phyloP scores from a whole-genome alignment of 1,284 basidiomycete genomes.

The Melampsora abietis-canadensis region DNA sequence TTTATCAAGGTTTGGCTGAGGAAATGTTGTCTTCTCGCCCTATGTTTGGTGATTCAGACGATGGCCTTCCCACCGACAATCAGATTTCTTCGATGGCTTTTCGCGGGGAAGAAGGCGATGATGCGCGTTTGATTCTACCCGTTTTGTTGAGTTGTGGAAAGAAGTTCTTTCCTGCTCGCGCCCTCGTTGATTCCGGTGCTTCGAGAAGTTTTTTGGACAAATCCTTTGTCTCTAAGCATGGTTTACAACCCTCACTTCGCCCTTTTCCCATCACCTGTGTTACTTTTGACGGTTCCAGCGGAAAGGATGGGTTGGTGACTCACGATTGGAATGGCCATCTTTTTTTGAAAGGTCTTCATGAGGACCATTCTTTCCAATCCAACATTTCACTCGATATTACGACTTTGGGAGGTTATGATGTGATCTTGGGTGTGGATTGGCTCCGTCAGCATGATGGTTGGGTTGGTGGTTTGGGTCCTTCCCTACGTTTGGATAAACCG shows the following conservation, averaged over 20 bases:
- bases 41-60: too few relatives aligned
- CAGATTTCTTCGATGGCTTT: too few relatives aligned
- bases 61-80: too few relatives aligned
- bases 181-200: not conserved
- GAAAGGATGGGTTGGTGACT: not conserved
- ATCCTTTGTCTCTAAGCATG: not conserved
- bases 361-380: not conserved
- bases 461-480: too few relatives aligned
- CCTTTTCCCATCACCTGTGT: not conserved
- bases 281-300: not conserved
- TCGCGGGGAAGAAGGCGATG: too few relatives aligned
- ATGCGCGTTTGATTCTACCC: too few relatives aligned
- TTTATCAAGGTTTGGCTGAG: too few relatives aligned
- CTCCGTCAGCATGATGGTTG: not conserved
- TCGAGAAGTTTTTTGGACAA: not conserved
- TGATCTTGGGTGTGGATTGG: not conserved
- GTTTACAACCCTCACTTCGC: not conserved
- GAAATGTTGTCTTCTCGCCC: too few relatives aligned
- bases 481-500: not conserved
- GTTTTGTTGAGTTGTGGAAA: too few relatives aligned
- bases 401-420: not conserved
- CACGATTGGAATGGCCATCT: not conserved
- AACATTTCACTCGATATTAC: not conserved
- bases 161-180: not conserved
- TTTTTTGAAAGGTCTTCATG: not conserved